phyloP scores from a whole-genome alignment of 305 asterid genomes.

The Stenogyne calaminthoides region DNA sequence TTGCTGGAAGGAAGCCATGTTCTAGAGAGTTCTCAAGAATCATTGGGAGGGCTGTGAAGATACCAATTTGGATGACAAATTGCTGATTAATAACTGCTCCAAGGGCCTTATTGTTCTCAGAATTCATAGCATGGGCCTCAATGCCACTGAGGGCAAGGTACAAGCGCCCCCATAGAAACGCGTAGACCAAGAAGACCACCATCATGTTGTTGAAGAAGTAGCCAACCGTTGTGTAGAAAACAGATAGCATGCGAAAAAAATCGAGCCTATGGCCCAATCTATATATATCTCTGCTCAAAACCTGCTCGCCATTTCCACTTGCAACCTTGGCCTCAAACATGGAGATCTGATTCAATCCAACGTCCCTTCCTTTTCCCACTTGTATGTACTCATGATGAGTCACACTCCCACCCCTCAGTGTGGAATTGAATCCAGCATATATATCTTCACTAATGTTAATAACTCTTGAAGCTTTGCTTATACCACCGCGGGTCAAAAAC shows the following conservation, averaged over 20 bases:
- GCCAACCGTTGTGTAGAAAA: constrained; percentile 91
- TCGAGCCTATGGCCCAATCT: constrained; percentile 92
- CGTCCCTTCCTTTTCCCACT: constrained; percentile 98
- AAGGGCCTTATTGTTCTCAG: constrained; percentile 70
- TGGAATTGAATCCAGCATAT: constrained; percentile 94
- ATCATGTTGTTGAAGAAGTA: constrained; percentile 85
- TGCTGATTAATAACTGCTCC: constrained; percentile 92
- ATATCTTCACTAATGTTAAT: constrained; percentile 96
- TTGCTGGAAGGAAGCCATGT: constrained; percentile 80
- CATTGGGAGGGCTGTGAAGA: constrained; percentile 94
- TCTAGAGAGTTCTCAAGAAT: constrained; percentile 88
- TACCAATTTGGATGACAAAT: constrained; percentile 85
- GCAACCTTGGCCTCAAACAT: constrained; percentile 99
- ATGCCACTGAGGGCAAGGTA: constrained; percentile 91
- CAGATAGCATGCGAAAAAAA: constrained; percentile 96
- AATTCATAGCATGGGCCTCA: constrained; percentile 49
- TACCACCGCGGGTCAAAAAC: constrained; percentile 95
- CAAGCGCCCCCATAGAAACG: constrained; percentile 90
- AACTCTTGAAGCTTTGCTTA: constrained; percentile 95
- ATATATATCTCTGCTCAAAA: constrained; percentile 88
- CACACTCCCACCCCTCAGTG: constrained; percentile 92
- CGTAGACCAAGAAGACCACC: constrained; percentile 76
- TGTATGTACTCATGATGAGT: constrained; percentile 97
- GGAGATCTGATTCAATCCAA: constrained; percentile 92
- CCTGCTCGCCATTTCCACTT: constrained; percentile 93